These are phyloP conservation scores for Raffaelea deltoideospora DNA, from an alignment of 2,329 filamentous ascomycete genomes.

Conservation along the genomic window DNA sequence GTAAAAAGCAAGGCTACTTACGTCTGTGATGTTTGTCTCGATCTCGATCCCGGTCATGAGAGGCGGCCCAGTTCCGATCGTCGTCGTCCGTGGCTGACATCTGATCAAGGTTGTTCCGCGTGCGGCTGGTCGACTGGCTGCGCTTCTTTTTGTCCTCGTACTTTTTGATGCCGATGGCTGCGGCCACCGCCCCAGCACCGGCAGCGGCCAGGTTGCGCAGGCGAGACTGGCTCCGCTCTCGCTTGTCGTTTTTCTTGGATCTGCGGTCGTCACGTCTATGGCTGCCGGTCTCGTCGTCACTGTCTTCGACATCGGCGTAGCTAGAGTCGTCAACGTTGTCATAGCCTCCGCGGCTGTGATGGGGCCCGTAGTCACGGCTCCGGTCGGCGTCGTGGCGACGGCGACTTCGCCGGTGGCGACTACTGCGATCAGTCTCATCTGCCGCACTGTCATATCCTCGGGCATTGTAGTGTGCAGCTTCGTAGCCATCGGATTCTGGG, in stretches of 20 bases:
- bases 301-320: slow-evolving; percentile 1
- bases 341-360: background rate
- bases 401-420: slow-evolving; percentile 7
- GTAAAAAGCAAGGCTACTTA: too few relatives aligned
- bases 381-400: slow-evolving; percentile 5
- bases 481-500: slow-evolving; percentile 14
- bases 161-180: slow-evolving; percentile 48
- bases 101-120: too few relatives aligned
- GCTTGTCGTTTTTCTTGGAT: slow-evolving; percentile 18
- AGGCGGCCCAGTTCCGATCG: slow-evolving; percentile 16
- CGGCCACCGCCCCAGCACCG: slow-evolving; percentile 39
- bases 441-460: slow-evolving; percentile 37
- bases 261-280: too few relatives aligned
- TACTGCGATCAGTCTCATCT: slow-evolving; percentile 18
- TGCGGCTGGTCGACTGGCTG: too few relatives aligned
- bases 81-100: slow-evolving; percentile 13
- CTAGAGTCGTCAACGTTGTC: slow-evolving; percentile 11
- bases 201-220: slow-evolving; percentile 40
- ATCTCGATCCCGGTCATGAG: background rate
- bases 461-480: slow-evolving; percentile 9
- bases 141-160: slow-evolving; percentile 30
- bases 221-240: slow-evolving; percentile 33
- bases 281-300: slow-evolving; percentile 9
- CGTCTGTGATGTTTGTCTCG: slow-evolving; percentile 6
- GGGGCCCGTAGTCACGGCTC: background rate